Evolutionary conservation across 371 early-diverging fungal genomes (phyloP).

Genomic region (Mucor mucedo): DNA sequence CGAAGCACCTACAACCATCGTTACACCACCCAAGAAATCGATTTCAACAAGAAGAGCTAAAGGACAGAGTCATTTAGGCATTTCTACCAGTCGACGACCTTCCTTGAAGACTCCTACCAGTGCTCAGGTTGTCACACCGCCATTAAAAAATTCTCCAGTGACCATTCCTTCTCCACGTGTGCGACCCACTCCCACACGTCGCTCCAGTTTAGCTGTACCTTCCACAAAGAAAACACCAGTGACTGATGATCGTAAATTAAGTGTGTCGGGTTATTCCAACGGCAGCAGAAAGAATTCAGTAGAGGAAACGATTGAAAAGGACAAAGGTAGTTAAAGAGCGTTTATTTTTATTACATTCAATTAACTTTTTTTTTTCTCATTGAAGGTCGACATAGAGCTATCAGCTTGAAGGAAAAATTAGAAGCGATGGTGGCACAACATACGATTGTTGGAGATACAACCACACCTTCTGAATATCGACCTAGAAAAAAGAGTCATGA

Average conservation of each 20-base stretch:
- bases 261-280: constrained; percentile 8
- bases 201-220: constrained; percentile 15
- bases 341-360: too few relatives aligned
- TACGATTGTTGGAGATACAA: constrained; percentile 28
- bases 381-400: constrained; percentile 18
- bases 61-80: constrained; percentile 26
- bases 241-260: constrained; percentile 14
- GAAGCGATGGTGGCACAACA: constrained; percentile 44
- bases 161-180: constrained; percentile 31
- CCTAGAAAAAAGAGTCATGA: constrained; percentile 17
- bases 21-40: constrained; percentile 34
- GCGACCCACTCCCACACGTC: constrained; percentile 23
- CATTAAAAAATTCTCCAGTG: constrained; percentile 19
- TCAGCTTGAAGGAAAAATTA: constrained; percentile 37
- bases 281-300: constrained; percentile 31
- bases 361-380: background rate
- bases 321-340: constrained; percentile 6
- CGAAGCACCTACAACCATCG: constrained; percentile 13
- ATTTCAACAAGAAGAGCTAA: constrained; percentile 23
- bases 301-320: constrained; percentile 13
- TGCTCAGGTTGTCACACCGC: constrained; percentile 9
- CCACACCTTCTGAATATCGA: background rate
- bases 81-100: constrained; percentile 16
- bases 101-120: constrained; percentile 24
- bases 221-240: background rate